Base-by-base conservation (phyloP, 1,284 basidiomycete genomes). In the Amylostereum areolatum region DNA sequence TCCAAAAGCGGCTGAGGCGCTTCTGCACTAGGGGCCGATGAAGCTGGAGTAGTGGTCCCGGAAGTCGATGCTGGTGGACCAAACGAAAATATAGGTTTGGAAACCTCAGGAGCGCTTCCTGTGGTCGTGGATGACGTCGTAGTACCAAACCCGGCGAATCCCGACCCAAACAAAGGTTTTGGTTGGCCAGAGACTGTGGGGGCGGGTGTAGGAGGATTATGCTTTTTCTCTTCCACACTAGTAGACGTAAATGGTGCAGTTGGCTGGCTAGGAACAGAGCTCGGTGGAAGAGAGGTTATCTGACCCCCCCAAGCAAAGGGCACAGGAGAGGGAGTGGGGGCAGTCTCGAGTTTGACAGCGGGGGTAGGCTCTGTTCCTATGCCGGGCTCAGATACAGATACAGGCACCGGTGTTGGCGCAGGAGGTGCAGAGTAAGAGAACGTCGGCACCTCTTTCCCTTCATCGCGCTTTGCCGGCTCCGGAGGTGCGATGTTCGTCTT, bases 401-500 rank as follows among this genome's bases (percentile, higher is more conserved):
- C 46, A 3, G 34, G 18, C 24, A 46, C 37, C 28, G 52, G n/a
- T 5, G 36, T 27, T n/a, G 50, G 48, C 4, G 55, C 47, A 7
- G 47, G 4, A 46, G 55, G 42, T 27, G 46, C 49, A 24, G 51
- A 27, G 35, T 49, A 40, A 3, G 60, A 60, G 51, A 18, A 18
- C 18, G 18, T 18, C 18, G 18, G 18, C 18, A 18, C 18, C 18
- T 18, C 18, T 18, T 18, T 18, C 18, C 18, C 18, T 18, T 18
- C 18, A 18, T 18, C 18, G 18, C 18, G 18, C 18, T 18, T 18
- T 18, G 18, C 18, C 18, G 18, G 18, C 18, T 18, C 18, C 18
- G 18, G 18, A 18, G 18, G 18, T 18, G 71, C 59, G 11, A 63
- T 53, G 10, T 69, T 57, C 0, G 73, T 68, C 42, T 52, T 65